Evolutionary conservation across 2,329 filamentous ascomycete species (phyloP).

Genomic region (Drechslerella dactyloides): DNA sequence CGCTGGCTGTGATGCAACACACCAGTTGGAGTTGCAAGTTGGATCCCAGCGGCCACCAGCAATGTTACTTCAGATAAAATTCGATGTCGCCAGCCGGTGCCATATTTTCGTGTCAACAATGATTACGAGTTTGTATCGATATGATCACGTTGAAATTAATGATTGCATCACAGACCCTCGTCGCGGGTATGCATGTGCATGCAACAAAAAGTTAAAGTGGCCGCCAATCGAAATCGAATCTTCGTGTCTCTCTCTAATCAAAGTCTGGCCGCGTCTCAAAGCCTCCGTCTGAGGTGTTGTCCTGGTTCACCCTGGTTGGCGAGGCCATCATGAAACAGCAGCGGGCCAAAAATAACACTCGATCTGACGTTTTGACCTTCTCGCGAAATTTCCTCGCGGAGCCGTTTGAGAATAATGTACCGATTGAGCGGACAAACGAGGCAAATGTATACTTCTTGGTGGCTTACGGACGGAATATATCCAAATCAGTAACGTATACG

Average conservation of each 20-base stretch:
- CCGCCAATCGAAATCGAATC: conserved; percentile 30
- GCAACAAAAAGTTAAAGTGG: conserved; percentile 31
- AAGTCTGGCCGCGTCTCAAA: conserved; percentile 20
- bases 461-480: too few relatives aligned
- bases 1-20: too few relatives aligned
- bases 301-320: conserved; percentile 42
- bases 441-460: too few relatives aligned
- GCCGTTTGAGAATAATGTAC: not conserved
- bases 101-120: too few relatives aligned
- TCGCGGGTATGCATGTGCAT: conserved; percentile 13
- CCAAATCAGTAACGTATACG: too few relatives aligned
- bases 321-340: conserved; percentile 39
- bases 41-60: too few relatives aligned
- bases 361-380: conserved; percentile 50
- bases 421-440: too few relatives aligned
- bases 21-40: too few relatives aligned
- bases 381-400: conserved; percentile 17
- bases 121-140: conserved; percentile 46
- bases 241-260: conserved; percentile 13
- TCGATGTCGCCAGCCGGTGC: too few relatives aligned
- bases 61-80: too few relatives aligned
- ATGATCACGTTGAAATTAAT: conserved; percentile 28
- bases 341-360: conserved; percentile 47
- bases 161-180: conserved; percentile 27
- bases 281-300: conserved; percentile 28